Percentiles rank a stretch among this genome's conserved stretches.
Evolutionary conservation across 2,329 filamentous ascomycete genomes (phyloP).

Genomic region (Epichloe festucae): DNA sequence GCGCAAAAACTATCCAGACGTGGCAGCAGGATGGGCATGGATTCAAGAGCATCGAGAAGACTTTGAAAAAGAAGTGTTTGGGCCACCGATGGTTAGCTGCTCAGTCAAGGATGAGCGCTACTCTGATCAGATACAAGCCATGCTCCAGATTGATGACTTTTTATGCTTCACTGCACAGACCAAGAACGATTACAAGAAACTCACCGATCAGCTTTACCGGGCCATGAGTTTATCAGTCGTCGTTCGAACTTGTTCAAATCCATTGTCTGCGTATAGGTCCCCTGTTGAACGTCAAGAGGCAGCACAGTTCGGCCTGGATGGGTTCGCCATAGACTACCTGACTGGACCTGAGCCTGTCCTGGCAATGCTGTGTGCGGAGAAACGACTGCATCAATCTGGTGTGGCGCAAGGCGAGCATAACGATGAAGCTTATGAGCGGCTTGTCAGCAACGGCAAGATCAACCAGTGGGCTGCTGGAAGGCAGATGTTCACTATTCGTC

Average conservation of each 20-base stretch:
- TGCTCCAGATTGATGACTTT: constrained; percentile 39
- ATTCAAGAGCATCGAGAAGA: constrained; percentile 54
- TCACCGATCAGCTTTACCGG: constrained; percentile 53
- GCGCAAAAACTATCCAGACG: constrained; percentile 45
- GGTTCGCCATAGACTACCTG: constrained; percentile 67
- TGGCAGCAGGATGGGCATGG: constrained; percentile 67
- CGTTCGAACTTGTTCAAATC: constrained; percentile 48
- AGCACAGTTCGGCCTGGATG: constrained; percentile 52
- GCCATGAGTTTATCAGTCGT: constrained; percentile 56
- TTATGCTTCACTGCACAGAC: constrained; percentile 67
- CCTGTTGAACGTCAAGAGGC: constrained; percentile 45
- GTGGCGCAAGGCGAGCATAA: constrained; percentile 50
- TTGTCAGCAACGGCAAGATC: constrained; percentile 46
- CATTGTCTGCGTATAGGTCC: constrained; percentile 40
- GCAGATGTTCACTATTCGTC: constrained; percentile 49
- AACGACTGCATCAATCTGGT: constrained; percentile 54
- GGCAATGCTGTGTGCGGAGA: constrained; percentile 73
- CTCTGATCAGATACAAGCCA: constrained; percentile 39
- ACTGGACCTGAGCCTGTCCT: constrained; percentile 72
- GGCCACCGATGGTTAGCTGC: constrained; percentile 69
- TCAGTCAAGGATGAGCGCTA: constrained; percentile 62
- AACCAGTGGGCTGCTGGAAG: constrained; percentile 57
- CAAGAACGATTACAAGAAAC: constrained; percentile 56
- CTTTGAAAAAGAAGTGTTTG: constrained; percentile 68
- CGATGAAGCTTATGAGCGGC: constrained; percentile 53